Base-by-base conservation (phyloP, 495 filamentous ascomycete genomes). In the Penicillium arizonense region DNA sequence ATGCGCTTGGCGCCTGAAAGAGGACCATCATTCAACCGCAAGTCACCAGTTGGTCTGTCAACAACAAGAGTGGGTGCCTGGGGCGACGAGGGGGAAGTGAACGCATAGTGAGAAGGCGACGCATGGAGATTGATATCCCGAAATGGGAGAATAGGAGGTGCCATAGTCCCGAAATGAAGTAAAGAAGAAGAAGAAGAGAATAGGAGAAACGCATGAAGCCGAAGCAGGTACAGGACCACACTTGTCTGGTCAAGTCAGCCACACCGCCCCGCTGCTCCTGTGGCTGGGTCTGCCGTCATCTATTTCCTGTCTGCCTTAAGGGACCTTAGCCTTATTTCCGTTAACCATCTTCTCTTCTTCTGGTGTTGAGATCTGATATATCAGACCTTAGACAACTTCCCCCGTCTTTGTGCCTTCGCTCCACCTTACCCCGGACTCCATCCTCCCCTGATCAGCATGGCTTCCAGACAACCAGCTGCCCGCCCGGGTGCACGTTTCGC, bases 61-160 rank as follows among this genome's bases (percentile, higher is more conserved):
- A 98, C 80, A 23, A 95, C 86, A 13, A 98, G 81, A 10, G 91
- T 88, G 9, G 90, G 90, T 26, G 91, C 84, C 68, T 88, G 83
- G 53, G 91, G 93, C 11, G 90, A 91, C 4, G 95, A 97, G 9
- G 94, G 95, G 2, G 94, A 98, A 18, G 89, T 89, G 73, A 98
- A 98, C 59, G 91, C 90, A 79, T 98, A 98, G 64, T 93, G 86
- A 50, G 92, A 90, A 49, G 88, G 73, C 2, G 94, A 93, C 38
- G 89, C 85, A 64, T 96, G 90, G 72, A 97, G 82, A 69, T 96
- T 97, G 77, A 97, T 91, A 79, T 97, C 94, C 61, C 93, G 82
- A 69, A 91, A 98, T 7, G 94, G 94, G 55, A 92, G 80, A 37
- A 84, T 72, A 49, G 73, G 58, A 53, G 58, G 57, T 36, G 79